Base-by-base conservation (phyloP, 768 basidiomycete species). In the Boletus fagicola region DNA sequence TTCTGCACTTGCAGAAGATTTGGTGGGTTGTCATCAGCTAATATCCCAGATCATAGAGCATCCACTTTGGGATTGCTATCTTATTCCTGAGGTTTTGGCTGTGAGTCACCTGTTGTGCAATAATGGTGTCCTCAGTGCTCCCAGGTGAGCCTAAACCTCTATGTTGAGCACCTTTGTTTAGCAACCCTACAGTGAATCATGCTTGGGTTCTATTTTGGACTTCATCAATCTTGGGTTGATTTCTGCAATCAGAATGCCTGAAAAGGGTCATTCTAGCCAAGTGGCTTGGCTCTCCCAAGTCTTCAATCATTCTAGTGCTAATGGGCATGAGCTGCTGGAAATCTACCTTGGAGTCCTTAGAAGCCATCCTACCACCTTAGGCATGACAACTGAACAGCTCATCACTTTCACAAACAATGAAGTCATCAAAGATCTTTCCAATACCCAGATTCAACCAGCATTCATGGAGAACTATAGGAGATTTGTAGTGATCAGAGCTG, bases 1-100 rank as follows among this genome's bases (percentile, higher is more conserved):
- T 1, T 74, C 74, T 52, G 86, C 83, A 20, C 76, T 92, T 47
- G 59, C 78, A 13, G 78, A 81, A 36, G 77, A 86, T 64, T 81
- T 83, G 6, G 51, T 76, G 36, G 81, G 77, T 15, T 70, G 83
- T 12, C 69, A 75, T 42, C 67, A 80, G 16, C 71, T 78, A 11
- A 82, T 92, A 42, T 71, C 68, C 22, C 75, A 81, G 62, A 69
- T 88, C 15, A 69, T 75, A 53, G 75, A 79, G 40, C 88, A 91
- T 63, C 85, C 84, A 24, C 65, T 86, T 18, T 92, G 89, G 88
- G 73, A 74, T 12, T 83, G 83, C 52, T 91, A 86, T 65, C 74
- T 92, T 24, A 65, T 85, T 8, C 88, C 90, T 9, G 77, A 80
- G 52, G 83, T 82, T 18, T 70, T 92, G 30, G 88, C 85, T 53